Evolutionary conservation across 441 rosid species (phyloP).

Genomic region (Erodium chrysanthum): DNA sequence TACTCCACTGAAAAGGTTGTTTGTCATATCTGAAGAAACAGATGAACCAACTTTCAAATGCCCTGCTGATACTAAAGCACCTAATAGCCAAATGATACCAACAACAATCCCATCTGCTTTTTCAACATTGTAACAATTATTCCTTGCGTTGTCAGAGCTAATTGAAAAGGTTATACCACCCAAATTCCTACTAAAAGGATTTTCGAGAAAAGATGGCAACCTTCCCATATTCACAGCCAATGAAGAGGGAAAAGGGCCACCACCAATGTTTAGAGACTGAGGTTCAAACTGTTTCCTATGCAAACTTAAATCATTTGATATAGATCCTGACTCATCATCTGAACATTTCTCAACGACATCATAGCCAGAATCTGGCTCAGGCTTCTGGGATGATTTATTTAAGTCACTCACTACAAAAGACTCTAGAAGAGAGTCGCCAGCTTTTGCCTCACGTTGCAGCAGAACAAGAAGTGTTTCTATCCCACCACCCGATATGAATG

Average conservation of each 20-base stretch:
- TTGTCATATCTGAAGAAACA: constrained; percentile 45
- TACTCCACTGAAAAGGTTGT: constrained; percentile 54
- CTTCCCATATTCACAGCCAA: constrained; percentile 38
- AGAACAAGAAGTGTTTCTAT: constrained; percentile 94
- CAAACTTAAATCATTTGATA: constrained; percentile 24
- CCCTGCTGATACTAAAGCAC: constrained; percentile 76
- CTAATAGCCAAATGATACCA: constrained; percentile 77
- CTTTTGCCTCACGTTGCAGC: constrained; percentile 90
- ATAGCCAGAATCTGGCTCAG: constrained; percentile 29
- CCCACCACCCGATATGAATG: constrained; percentile 79
- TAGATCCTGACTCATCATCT: constrained; percentile 23
- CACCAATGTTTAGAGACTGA: constrained; percentile 29
- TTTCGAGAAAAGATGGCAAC: constrained; percentile 57
- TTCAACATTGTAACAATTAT: constrained; percentile 82
- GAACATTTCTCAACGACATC: constrained; percentile 25
- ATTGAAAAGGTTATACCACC: constrained; percentile 95
- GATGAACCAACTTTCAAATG: constrained; percentile 57
- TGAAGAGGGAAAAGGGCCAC: constrained; percentile 33
- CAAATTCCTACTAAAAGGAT: constrained; percentile 39
- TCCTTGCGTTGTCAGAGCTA: constrained; percentile 92
- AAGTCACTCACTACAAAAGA: constrained; percentile 26
- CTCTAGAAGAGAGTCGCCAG: constrained; percentile 54
- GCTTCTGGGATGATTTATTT: constrained; percentile 31
- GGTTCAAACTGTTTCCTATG: constrained; percentile 33
- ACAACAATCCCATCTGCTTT: constrained; percentile 82